Evolutionary conservation across 1,284 basidiomycete genomes (phyloP), one percentile per base, ranked within the genome.

Genomic region (Peniophora sp.): DNA sequence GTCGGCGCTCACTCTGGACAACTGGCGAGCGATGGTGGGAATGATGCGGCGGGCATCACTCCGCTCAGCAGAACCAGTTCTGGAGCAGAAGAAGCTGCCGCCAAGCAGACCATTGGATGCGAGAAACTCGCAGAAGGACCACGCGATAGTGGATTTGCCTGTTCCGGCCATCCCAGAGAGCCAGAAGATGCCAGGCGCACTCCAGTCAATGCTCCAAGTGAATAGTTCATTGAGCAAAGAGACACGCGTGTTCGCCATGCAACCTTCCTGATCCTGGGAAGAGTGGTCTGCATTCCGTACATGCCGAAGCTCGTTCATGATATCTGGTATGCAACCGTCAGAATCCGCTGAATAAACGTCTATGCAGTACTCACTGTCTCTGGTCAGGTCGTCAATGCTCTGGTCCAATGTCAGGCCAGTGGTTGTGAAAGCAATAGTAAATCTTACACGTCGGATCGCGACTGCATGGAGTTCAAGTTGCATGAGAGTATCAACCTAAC

Each of bases 101-200:
- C 50, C 58, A 12, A 58, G 52, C 14, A 53, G 51, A 17, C 47
- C 36, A 15, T 54, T 35, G 12, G 35, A 17, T 3, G 51, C 46
- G 9, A 52, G 37, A 23, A 41, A 32, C n/a, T 37, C 24, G 43
- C 52, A 52, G 24, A 62, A 18, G 20, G 52, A 56, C 22, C 55
- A 47, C 6, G 60, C 55, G 32, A 62, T 57, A 2, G 57, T 57
- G 8, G 60, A 54, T 46, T 62, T 62, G 5, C 60, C 60, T 9
- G 57, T 58, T 3, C 60, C 60, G 14, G 60, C 59, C 46, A 58
- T 52, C 11, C 60, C 60, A 51, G 56, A 51, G 15, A 62, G 50
- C 59, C 60, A 61, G 51, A 53, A 61, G 17, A 60, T 52, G 20
- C 43, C 50, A 9, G 51, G 52, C 5, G 36, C 44, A 11, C 10